phyloP scores from a whole-genome alignment of 106 monocot genomes.

The Ottelia alismoides region DNA sequence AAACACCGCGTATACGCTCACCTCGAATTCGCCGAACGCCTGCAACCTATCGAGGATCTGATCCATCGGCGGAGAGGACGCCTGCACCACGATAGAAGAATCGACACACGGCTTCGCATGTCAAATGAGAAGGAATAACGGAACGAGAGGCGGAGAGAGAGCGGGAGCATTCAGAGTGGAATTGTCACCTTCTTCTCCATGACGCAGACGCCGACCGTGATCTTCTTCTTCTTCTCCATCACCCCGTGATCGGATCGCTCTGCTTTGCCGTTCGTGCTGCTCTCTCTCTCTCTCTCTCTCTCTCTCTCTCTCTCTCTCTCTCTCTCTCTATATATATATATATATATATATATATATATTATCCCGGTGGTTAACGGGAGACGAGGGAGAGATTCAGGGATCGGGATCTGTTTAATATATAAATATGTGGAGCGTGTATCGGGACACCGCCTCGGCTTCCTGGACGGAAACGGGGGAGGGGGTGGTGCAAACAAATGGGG shows the following conservation, averaged over 20 bases:
- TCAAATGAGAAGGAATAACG: neutral
- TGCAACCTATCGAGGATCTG: constrained; percentile 75
- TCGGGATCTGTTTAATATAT: neutral
- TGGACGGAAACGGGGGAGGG: too few relatives aligned
- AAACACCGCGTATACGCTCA: constrained; percentile 1
- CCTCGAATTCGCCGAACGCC: constrained; percentile 93
- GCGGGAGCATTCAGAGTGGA: neutral
- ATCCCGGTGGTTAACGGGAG: neutral
- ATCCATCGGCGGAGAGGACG: constrained; percentile 70
- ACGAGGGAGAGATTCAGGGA: neutral
- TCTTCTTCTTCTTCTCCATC: constrained; percentile 7
- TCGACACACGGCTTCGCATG: neutral
- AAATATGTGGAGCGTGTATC: too few relatives aligned
- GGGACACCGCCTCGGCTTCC: too few relatives aligned
- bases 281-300: neutral
- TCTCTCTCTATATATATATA: too few relatives aligned
- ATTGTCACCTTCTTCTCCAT: constrained; percentile 53
- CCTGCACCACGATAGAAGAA: constrained; percentile 21
- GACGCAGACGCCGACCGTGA: constrained; percentile 44
- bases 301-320: too few relatives aligned
- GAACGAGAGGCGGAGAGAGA: neutral
- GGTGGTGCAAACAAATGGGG: too few relatives aligned
- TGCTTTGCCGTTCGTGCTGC: neutral
- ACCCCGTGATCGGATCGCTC: too few relatives aligned
- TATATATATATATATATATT: too few relatives aligned